Base-by-base conservation (phyloP, 1,284 basidiomycete species). In the Fomitopsis schrenkii region DNA sequence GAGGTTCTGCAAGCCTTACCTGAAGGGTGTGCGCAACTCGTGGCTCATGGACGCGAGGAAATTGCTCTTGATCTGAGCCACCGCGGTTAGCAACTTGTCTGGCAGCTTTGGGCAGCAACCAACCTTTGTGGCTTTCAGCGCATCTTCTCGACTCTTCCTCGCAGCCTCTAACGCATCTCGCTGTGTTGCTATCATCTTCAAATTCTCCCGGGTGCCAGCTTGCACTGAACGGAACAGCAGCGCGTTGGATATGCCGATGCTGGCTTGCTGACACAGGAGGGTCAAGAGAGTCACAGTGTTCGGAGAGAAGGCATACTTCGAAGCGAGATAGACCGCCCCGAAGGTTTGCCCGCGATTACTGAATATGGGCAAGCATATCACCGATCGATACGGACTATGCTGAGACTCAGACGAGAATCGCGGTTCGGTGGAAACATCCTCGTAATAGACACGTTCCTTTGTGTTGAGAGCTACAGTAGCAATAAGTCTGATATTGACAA, bases 11-110 rank as follows among this genome's bases (percentile, higher is more conserved):
- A 15, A 50, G 17, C 59, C 65, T n/a, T 65, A 84, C 85, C 85
- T 87, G 72, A 90, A 90, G 1, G 87, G 87, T 1, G 87, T 89
- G 54, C 87, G 77, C 59, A 90, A 73, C 70, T 90, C 87, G 63
- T 89, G 87, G 65, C 85, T 87, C 87, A 90, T 90, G 8, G 86
- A 88, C 8, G 87, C 87, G 62, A 90, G 72, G 68, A 90, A 90
- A 66, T 88, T 88, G 68, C 86, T 87, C 72, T 89, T 89, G 69
- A 86, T 88, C 85, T 88, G 54, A 2, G 26, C 4, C 26, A 33
- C 8, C 30, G n/a, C 3, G 9, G 46, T 46, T n/a, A 44, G 35
- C 33, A 28, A 36, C 38, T 35, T n/a, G 42, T 41, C n/a, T 45
- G 36, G 14, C 3, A 30, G 14, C 66, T 5, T 56, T 36, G 48